phyloP scores from a whole-genome alignment of 805 yeast genomes.

The Candida chilensis region DNA sequence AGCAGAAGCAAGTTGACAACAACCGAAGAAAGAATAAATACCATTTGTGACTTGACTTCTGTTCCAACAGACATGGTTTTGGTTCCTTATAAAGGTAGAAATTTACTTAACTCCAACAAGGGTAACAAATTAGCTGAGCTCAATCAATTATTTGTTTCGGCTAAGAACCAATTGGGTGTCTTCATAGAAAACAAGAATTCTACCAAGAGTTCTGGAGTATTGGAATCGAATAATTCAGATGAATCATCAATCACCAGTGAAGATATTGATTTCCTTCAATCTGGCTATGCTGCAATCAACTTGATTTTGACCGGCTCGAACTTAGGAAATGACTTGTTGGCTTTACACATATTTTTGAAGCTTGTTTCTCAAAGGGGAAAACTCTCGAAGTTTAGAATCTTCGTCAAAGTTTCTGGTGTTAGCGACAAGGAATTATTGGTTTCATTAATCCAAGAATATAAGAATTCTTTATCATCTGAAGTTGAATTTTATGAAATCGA shows the following conservation, averaged over 20 bases:
- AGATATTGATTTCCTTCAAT: conserved; percentile 5
- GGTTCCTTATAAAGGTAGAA: no score
- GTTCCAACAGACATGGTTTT: no score
- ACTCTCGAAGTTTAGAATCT: conserved; percentile 10
- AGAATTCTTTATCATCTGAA: conserved; percentile 7
- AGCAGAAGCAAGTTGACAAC: conserved; percentile 20
- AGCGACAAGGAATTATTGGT: no score
- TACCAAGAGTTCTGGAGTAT: conserved; percentile 1
- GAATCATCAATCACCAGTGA: background rate
- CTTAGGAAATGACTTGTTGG: conserved; percentile 20
- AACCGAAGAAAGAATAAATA: conserved; percentile 14
- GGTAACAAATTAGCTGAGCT: conserved; percentile 14
- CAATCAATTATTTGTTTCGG: conserved; percentile 18
- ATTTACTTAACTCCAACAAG: no score
- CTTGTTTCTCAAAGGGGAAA: conserved; percentile 7
- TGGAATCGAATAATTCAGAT: conserved; percentile 1
- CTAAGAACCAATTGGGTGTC: background rate
- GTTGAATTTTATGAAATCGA: conserved; percentile 6
- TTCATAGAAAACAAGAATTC: conserved; percentile 3
- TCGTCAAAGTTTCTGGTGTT: no score
- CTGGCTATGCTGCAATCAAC: conserved; percentile 10
- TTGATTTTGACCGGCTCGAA: conserved; percentile 20
- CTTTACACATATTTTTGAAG: conserved; percentile 15
- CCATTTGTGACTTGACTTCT: conserved; percentile 24
- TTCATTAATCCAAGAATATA: no score